Base-by-base conservation (phyloP, 768 basidiomycete species). In the Termitomyces heimii region DNA sequence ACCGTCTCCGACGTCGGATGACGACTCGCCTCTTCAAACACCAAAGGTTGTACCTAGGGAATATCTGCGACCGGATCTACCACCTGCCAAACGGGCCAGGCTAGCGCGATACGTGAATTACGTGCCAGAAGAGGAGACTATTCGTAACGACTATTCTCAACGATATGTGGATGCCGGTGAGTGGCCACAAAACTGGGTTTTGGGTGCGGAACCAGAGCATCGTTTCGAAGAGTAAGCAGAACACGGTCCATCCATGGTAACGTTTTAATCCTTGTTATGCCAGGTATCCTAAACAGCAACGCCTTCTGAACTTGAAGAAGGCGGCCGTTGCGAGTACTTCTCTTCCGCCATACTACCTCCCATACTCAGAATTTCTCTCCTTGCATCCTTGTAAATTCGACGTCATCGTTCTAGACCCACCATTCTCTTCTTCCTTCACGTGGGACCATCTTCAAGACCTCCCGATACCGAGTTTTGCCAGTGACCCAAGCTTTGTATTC, bases 271-370 rank as follows among this genome's bases (percentile, higher is more conserved):
- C 55, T 47, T 28, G 40, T 46, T 28, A 42, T 46, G 48, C 14
- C 61, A 98, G 96, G 71, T 98, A 98, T 68, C 96, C 97, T 2
- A 96, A 97, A 63, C 92, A 96, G 64, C 88, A 89, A 65, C 83
- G 90, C 2, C 74, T 99, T 5, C 78, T 98, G 44, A 76, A 80
- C 14, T 77, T 97, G 50, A 98, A 99, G 70, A 87, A 92, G 66
- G 77, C 79, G 0, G 84, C 89, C 1, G 90, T 95, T 22, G 78
- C 82, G 45, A 75, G 76, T 48, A 79, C 85, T 57, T 81, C 94
- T 0, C 80, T 86, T 16, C 82, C 89, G 0, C 88, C 95, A 0
- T 77, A 82, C 2, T 94, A 89, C 68, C 79, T 94, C 24, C 77
- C 84, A 7, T 77, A 80, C 57, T 77, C 83, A 29, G 75, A 82